These are phyloP conservation scores for Colletotrichum abscissum DNA, from an alignment of 2,329 filamentous ascomycete genomes.

Conservation along the genomic window DNA sequence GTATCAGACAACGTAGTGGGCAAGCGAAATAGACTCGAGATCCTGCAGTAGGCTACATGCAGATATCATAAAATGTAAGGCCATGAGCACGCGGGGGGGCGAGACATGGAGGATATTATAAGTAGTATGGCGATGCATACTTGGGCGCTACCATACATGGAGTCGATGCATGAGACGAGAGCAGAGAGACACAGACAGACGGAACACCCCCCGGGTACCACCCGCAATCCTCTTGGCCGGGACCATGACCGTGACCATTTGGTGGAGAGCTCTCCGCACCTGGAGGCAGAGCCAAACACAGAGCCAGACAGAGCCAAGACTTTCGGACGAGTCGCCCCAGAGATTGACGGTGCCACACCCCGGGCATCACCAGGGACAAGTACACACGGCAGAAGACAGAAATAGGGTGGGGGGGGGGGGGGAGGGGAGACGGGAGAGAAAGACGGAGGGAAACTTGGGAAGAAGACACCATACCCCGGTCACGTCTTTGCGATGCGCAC, in stretches of 20 bases:
- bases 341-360: slow-evolving; percentile 9
- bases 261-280: slow-evolving; percentile 5
- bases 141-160: neutral
- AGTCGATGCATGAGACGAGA: neutral
- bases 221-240: neutral
- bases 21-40: neutral
- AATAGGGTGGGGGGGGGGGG: no score
- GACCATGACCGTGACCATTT: neutral
- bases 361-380: neutral
- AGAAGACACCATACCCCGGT: neutral
- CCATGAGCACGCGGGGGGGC: neutral
- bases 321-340: slow-evolving; percentile 4
- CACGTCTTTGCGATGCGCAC: neutral
- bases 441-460: neutral
- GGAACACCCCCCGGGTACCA: neutral
- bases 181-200: neutral
- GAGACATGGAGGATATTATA: slow-evolving; percentile 10
- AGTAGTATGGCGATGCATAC: slow-evolving; percentile 2
- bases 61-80: neutral
- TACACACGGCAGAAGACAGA: neutral
- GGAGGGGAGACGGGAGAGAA: neutral
- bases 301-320: slow-evolving; percentile 25
- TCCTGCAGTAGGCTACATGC: neutral
- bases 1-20: neutral
- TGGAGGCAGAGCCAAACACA: slow-evolving; percentile 11